These are phyloP conservation scores for Trichomonas tenax DNA, from an alignment of 208 protist species.

Conservation along the genomic window DNA sequence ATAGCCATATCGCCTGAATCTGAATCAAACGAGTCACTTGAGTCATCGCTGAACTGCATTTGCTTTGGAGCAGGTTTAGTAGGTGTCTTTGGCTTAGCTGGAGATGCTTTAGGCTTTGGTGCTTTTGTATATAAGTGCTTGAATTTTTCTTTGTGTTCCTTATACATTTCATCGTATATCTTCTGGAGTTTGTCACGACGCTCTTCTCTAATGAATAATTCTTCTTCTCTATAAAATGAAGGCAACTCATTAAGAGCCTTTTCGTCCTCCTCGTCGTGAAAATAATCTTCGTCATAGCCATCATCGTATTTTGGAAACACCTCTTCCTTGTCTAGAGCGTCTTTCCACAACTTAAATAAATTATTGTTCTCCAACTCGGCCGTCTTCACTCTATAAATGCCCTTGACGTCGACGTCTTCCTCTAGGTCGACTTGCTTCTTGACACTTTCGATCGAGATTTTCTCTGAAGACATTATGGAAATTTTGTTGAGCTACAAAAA, in stretches of 20 bases:
- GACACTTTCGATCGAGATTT: background rate
- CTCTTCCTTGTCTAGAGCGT: background rate
- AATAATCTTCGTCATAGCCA: background rate
- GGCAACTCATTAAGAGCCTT: background rate
- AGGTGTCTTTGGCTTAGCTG: background rate
- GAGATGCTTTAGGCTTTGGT: background rate
- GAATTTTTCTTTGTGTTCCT: background rate
- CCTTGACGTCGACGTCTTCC: background rate
- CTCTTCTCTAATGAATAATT: background rate
- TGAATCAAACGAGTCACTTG: background rate
- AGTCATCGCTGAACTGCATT: background rate
- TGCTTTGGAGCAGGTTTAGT: background rate
- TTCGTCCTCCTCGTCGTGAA: background rate
- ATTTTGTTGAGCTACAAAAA: too few species aligned
- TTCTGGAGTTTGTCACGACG: background rate
- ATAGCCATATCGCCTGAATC: background rate
- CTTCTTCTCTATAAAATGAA: background rate
- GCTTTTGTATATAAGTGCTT: background rate
- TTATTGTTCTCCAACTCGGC: background rate
- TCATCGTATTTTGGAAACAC: background rate
- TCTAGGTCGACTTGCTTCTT: background rate
- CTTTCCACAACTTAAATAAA: background rate
- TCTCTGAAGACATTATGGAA: background rate
- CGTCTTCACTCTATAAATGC: background rate
- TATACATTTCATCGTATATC: background rate